Evolutionary conservation across 495 filamentous ascomycete species (phyloP).

Genomic region (Aspergillus heteromorphus): DNA sequence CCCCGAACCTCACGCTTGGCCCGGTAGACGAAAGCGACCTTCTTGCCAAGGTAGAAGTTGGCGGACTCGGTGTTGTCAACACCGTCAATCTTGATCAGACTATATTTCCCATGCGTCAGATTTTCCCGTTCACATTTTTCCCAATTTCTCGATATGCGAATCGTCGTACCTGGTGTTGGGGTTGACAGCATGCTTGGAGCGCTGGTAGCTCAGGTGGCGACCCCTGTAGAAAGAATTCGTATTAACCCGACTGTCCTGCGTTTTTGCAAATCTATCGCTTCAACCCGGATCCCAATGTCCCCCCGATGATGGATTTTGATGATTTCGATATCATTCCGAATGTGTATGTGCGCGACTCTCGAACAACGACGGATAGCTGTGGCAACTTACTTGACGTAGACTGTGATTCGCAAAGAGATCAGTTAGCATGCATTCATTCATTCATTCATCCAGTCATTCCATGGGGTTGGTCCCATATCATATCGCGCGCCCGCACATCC

Average conservation of each 20-base stretch:
- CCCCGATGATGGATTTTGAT: slow-evolving; percentile 1
- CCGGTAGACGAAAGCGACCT: slow-evolving; percentile 94
- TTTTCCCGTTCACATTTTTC: slow-evolving; percentile 17
- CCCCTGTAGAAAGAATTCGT: slow-evolving; percentile 55
- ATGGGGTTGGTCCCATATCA: slow-evolving; percentile 1
- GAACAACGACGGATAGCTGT: slow-evolving; percentile 17
- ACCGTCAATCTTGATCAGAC: slow-evolving; percentile 94
- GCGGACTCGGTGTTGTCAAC: slow-evolving; percentile 83
- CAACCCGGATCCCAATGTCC: slow-evolving; percentile 9
- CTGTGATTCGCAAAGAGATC: slow-evolving; percentile 40
- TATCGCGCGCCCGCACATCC: slow-evolving; percentile 2
- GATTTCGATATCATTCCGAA: slow-evolving; percentile 10
- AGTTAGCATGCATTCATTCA: slow-evolving; percentile 33
- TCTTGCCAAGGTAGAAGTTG: slow-evolving; percentile 92
- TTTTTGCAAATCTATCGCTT: slow-evolving; percentile 13
- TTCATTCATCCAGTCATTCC: too few relatives aligned
- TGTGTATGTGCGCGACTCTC: slow-evolving; percentile 26
- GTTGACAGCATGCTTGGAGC: slow-evolving; percentile 77
- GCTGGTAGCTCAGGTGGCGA: slow-evolving; percentile 91
- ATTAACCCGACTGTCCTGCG: slow-evolving; percentile 30
- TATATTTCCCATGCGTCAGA: slow-evolving; percentile 28
- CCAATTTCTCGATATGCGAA: slow-evolving; percentile 12
- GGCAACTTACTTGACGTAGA: slow-evolving; percentile 87
- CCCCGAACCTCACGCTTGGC: slow-evolving; percentile 86
- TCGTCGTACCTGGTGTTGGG: slow-evolving; percentile 60